These are phyloP conservation scores for Comarum palustre DNA, from an alignment of 306 rosid species.

Conservation along the genomic window DNA sequence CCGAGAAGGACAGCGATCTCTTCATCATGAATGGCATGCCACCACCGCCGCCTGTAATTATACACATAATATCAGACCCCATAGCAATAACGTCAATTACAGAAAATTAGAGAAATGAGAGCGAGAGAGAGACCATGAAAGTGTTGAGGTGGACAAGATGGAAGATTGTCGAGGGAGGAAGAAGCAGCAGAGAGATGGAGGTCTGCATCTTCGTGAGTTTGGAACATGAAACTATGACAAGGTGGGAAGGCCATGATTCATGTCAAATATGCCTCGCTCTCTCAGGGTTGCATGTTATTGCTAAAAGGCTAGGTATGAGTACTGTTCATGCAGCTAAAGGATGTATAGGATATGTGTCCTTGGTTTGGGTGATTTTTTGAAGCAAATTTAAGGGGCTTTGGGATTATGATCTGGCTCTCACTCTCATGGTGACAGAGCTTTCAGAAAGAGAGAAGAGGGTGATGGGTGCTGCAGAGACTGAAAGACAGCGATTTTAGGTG, in stretches of 20 bases:
- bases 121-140: conserved; percentile 43
- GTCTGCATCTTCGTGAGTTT: conserved; percentile 51
- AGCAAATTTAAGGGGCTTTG: conserved; percentile 26
- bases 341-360: not conserved
- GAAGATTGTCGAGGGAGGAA: conserved; percentile 36
- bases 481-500: conserved; percentile 71
- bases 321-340: conserved; percentile 15
- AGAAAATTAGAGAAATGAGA: not conserved
- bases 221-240: conserved; percentile 75
- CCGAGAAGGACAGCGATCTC: conserved; percentile 87
- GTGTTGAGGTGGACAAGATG: conserved; percentile 60
- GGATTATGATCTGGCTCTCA: conserved; percentile 73
- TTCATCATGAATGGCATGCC: conserved; percentile 63
- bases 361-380: conserved; percentile 8
- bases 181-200: conserved; percentile 25
- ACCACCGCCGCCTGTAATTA: conserved; percentile 34
- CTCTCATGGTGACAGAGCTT: conserved; percentile 82
- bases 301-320: not conserved
- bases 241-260: conserved; percentile 66
- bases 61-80: not conserved
- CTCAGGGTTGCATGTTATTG: conserved; percentile 9
- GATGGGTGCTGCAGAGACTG: conserved; percentile 59
- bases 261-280: not conserved
- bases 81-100: not conserved
- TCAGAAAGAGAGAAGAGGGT: conserved; percentile 43